A percentile compares a stretch with the other conserved stretches of the same genome.
phyloP scores from a whole-genome alignment of 345 rosid genomes.

The Ricinus communis region DNA sequence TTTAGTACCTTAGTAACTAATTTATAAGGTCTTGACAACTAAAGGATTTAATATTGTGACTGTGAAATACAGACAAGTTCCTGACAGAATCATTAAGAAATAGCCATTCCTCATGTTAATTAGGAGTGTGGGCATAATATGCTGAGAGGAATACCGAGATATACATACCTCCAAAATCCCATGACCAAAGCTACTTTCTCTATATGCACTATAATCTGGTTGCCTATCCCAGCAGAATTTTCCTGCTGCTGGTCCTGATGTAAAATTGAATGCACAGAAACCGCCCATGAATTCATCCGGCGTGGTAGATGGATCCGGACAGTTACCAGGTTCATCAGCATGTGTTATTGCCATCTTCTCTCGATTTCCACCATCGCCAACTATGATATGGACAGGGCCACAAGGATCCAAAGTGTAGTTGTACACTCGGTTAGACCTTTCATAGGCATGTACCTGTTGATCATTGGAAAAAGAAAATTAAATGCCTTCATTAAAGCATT shows the following conservation, averaged over 20 bases:
- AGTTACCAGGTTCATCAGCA: slow-evolving; percentile 86
- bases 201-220: slow-evolving; percentile 85
- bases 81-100: no score
- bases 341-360: slow-evolving; percentile 62
- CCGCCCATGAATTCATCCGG: slow-evolving; percentile 55
- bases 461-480: slow-evolving; percentile 1
- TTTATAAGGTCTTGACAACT: no score
- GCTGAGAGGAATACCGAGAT: no score
- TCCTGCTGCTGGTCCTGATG: slow-evolving; percentile 65
- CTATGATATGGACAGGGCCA: slow-evolving; percentile 69
- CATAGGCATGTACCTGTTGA: slow-evolving; percentile 83
- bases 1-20: not conserved
- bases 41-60: no score
- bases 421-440: slow-evolving; percentile 87
- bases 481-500: not conserved
- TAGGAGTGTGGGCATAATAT: no score
- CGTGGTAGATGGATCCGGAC: slow-evolving; percentile 60
- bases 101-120: no score
- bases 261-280: slow-evolving; percentile 76
- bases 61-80: no score
- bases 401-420: slow-evolving; percentile 79
- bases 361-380: slow-evolving; percentile 79
- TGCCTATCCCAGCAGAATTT: slow-evolving; percentile 89
- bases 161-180: slow-evolving; percentile 79
- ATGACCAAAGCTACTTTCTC: slow-evolving; percentile 95